Evolutionary conservation across 1,139 yeast genomes (phyloP).

Genomic region (Taphrina confusa): DNA sequence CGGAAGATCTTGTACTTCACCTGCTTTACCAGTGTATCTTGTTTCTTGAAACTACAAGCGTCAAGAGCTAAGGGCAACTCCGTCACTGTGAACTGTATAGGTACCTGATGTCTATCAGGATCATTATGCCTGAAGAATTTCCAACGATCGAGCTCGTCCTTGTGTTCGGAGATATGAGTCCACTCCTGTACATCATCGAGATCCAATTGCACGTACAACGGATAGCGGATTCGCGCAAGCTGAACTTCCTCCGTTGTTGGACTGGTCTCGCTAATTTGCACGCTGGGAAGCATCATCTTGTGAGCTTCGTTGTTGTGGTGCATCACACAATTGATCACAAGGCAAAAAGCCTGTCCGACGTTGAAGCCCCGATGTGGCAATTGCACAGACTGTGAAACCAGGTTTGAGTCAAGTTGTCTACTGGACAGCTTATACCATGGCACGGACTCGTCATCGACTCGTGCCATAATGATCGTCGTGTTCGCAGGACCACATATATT

Average conservation of each 20-base stretch:
- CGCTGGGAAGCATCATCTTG: not conserved
- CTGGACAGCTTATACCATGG: not conserved
- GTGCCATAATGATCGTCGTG: constrained; percentile 1
- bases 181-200: not conserved
- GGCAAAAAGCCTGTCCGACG: constrained; percentile 13
- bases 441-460: constrained; percentile 8
- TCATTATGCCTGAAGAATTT: not conserved
- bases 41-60: too few species aligned
- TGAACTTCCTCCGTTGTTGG: not conserved
- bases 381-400: not conserved
- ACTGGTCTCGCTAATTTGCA: not conserved
- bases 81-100: not conserved
- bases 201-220: not conserved
- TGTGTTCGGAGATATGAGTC: constrained; percentile 2
- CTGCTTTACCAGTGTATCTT: too few species aligned
- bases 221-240: constrained; percentile 2
- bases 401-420: not conserved
- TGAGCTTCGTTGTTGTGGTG: not conserved
- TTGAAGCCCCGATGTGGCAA: not conserved
- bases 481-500: not conserved
- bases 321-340: constrained; percentile 1
- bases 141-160: constrained; percentile 3
- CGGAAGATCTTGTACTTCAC: too few species aligned
- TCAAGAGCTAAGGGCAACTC: not conserved
- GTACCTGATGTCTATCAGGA: not conserved